Conservation (phyloP, 345 rosid species). For the Salix exigua region DNA sequence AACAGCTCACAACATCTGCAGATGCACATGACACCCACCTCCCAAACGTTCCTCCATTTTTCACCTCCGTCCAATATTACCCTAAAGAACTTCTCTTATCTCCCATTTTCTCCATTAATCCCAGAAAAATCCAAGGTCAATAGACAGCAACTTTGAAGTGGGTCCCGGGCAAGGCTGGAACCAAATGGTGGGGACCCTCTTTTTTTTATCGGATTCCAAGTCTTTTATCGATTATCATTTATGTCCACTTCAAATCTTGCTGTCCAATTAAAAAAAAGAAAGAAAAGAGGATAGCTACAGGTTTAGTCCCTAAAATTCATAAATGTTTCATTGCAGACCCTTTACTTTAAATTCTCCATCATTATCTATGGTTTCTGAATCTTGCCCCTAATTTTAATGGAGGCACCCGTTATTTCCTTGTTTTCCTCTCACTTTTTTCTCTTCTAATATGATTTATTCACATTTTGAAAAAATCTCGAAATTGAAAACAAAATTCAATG, state of each 20-base stretch:
- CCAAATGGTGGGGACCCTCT: not conserved
- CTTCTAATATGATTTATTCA: too few relatives aligned
- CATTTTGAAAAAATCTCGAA: too few relatives aligned
- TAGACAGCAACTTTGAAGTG: not conserved
- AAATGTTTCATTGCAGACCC: not conserved
- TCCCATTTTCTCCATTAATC: not conserved
- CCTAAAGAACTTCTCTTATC: not conserved
- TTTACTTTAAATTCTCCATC: not conserved
- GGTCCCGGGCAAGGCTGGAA: conserved; percentile 8
- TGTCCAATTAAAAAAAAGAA: too few relatives aligned
- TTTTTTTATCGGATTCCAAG: conserved; percentile 6
- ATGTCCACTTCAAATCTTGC: not conserved
- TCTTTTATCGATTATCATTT: not conserved
- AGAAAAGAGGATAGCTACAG: not conserved
- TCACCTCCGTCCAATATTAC: not conserved
- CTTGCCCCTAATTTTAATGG: not conserved
- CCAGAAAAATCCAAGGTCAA: not conserved
- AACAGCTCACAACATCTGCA: not conserved
- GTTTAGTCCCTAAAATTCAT: not conserved
- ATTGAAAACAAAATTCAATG: too few relatives aligned
- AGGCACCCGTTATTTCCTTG: not conserved
- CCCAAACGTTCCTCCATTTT: not conserved
- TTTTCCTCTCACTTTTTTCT: not conserved
- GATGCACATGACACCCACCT: not conserved
- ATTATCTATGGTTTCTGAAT: not conserved